Evolutionary conservation across 257 asterid genomes (phyloP).

Genomic region (Avicennia marina): DNA sequence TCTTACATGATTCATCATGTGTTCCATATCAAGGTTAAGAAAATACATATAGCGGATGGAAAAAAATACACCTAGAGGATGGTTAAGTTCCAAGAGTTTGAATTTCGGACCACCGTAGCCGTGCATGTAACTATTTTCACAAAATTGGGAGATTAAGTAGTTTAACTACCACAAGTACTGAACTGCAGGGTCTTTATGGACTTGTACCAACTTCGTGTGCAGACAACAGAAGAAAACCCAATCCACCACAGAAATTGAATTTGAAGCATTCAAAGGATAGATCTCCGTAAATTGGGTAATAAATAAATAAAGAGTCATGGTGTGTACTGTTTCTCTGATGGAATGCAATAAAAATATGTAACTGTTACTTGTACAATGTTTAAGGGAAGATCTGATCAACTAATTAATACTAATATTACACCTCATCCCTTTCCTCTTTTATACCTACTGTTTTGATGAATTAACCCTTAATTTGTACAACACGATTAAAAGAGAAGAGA

Average conservation of each 20-base stretch:
- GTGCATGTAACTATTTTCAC: neutral
- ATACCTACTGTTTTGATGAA: conserved; percentile 18
- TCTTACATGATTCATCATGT: conserved; percentile 40
- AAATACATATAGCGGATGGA: no score
- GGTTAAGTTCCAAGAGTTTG: neutral
- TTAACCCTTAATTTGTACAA: conserved; percentile 21
- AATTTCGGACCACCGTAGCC: conserved; percentile 6
- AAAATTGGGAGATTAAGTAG: no score
- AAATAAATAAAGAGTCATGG: conserved; percentile 17
- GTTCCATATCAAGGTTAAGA: neutral
- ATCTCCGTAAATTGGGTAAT: neutral
- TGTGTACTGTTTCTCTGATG: conserved; percentile 4
- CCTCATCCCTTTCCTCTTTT: conserved; percentile 11
- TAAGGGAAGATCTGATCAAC: conserved; percentile 16
- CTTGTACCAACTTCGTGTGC: conserved; percentile 11
- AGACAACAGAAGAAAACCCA: neutral
- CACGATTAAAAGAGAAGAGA: neutral
- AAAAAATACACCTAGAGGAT: no score
- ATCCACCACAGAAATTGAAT: neutral
- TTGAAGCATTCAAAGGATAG: conserved; percentile 13
- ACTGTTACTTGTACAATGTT: conserved; percentile 29
- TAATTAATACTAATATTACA: conserved; percentile 22
- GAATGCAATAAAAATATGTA: conserved; percentile 4
- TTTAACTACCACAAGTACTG: conserved; percentile 14
- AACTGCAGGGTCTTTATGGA: neutral